Evolutionary conservation across 1,284 basidiomycete species (phyloP).

Genomic region (Trichosporon sp.): DNA sequence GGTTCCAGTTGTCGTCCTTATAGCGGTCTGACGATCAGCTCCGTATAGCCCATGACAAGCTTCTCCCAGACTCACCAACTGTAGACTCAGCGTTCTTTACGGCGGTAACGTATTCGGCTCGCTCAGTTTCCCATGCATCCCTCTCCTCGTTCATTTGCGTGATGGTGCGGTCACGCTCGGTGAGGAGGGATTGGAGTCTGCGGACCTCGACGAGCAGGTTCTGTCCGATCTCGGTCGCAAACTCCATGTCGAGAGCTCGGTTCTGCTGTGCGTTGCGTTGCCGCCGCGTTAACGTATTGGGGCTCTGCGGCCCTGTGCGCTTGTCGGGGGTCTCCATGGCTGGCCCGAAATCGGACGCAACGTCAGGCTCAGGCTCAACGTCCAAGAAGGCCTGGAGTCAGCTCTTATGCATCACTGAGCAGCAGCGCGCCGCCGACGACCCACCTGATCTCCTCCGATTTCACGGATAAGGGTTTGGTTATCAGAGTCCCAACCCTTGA

Average conservation of each 20-base stretch:
- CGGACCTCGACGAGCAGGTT: slow-evolving; percentile 82
- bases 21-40: slow-evolving; percentile 57
- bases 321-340: neutral
- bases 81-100: slow-evolving; percentile 71
- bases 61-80: slow-evolving; percentile 57
- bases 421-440: slow-evolving; percentile 30
- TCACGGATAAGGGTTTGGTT: slow-evolving; percentile 71
- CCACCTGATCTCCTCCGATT: slow-evolving; percentile 62
- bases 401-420: neutral
- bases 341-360: neutral
- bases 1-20: slow-evolving; percentile 98
- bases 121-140: slow-evolving; percentile 65
- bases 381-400: neutral
- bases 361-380: neutral
- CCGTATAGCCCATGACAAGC: neutral
- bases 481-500: slow-evolving; percentile 74
- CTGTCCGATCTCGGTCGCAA: slow-evolving; percentile 92
- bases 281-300: slow-evolving; percentile 42
- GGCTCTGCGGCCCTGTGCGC: slow-evolving; percentile 32
- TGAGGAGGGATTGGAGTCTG: slow-evolving; percentile 76
- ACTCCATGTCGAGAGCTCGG: slow-evolving; percentile 60
- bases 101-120: slow-evolving; percentile 65
- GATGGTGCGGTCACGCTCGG: slow-evolving; percentile 80
- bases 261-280: slow-evolving; percentile 50
- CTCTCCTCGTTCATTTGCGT: slow-evolving; percentile 82